Evolutionary conservation across 208 protist genomes (phyloP).

Genomic region (Wallacemonas sp.): DNA sequence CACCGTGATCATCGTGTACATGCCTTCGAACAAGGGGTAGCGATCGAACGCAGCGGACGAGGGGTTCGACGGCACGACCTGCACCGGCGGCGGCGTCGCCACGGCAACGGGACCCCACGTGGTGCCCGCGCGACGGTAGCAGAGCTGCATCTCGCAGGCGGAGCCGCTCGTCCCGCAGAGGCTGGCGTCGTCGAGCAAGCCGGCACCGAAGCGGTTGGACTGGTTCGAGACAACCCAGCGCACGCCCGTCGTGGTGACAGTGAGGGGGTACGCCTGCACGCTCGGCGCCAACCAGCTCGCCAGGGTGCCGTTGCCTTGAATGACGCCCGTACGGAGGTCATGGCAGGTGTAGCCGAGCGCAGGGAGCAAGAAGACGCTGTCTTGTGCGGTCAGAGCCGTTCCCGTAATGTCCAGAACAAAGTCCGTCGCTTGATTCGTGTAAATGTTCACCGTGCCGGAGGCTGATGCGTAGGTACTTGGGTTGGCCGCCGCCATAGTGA

Average conservation of each 20-base stretch:
- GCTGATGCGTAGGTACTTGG: slow-evolving; percentile 47
- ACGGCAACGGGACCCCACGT: slow-evolving; percentile 81
- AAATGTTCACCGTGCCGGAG: slow-evolving; percentile 29
- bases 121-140: slow-evolving; percentile 64
- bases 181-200: slow-evolving; percentile 41
- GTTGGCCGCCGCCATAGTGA: slow-evolving; percentile 65
- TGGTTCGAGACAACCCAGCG: slow-evolving; percentile 69
- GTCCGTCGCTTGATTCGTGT: slow-evolving; percentile 71
- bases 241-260: slow-evolving; percentile 38
- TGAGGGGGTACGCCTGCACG: slow-evolving; percentile 48
- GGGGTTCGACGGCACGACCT: slow-evolving; percentile 71
- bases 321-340: slow-evolving; percentile 59
- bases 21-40: slow-evolving; percentile 52
- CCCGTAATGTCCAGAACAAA: slow-evolving; percentile 65
- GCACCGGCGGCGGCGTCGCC: slow-evolving; percentile 15
- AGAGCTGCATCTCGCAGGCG: slow-evolving; percentile 76
- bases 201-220: slow-evolving; percentile 59
- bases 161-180: slow-evolving; percentile 50
- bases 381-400: slow-evolving; percentile 37
- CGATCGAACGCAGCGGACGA: slow-evolving; percentile 59
- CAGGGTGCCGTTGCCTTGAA: slow-evolving; percentile 55
- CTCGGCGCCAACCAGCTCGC: slow-evolving; percentile 63
- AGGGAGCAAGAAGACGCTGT: slow-evolving; percentile 73
- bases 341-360: slow-evolving; percentile 78
- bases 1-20: slow-evolving; percentile 88